phyloP scores from a whole-genome alignment of 345 rosid species.

The Litchi chinensis region DNA sequence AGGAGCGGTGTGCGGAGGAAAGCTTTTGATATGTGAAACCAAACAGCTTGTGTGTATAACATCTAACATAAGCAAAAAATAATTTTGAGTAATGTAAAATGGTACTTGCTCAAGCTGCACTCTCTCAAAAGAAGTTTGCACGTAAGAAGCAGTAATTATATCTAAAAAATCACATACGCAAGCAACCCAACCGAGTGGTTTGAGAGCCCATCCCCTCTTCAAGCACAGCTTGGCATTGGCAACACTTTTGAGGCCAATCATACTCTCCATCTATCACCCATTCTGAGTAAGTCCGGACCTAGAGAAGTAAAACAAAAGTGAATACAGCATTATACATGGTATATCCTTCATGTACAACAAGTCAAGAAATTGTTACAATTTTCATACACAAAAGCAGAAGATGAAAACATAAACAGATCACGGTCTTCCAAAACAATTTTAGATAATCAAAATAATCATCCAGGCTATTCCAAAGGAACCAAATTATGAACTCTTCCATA shows the following conservation, averaged over 20 bases:
- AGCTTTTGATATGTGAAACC: constrained; percentile 78
- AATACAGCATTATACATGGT: constrained; percentile 5
- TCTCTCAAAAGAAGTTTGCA: constrained; percentile 14
- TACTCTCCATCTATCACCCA: constrained; percentile 99
- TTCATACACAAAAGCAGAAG: constrained; percentile 14
- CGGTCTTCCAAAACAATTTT: not conserved
- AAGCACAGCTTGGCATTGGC: constrained; percentile 72
- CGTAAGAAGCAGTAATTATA: constrained; percentile 17
- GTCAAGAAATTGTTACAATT: not conserved
- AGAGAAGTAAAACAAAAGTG: constrained; percentile 17
- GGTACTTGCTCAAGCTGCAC: constrained; percentile 2
- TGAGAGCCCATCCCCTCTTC: constrained; percentile 66
- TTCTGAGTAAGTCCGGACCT: constrained; percentile 97
- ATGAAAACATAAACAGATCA: not conserved
- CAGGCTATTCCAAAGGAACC: not conserved
- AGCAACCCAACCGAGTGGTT: constrained; percentile 95
- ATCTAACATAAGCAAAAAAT: constrained; percentile 49
- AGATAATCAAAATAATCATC: not conserved
- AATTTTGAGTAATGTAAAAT: constrained; percentile 23
- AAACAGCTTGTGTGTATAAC: constrained; percentile 88
- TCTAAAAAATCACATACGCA: constrained; percentile 68
- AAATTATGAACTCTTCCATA: not conserved
- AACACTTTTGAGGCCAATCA: constrained; percentile 94
- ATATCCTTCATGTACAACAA: constrained; percentile 6
- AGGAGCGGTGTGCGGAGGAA: constrained; percentile 95